Evolutionary conservation across 83 land plant species (phyloP).

Genomic region (Diphasiastrum complanatum): DNA sequence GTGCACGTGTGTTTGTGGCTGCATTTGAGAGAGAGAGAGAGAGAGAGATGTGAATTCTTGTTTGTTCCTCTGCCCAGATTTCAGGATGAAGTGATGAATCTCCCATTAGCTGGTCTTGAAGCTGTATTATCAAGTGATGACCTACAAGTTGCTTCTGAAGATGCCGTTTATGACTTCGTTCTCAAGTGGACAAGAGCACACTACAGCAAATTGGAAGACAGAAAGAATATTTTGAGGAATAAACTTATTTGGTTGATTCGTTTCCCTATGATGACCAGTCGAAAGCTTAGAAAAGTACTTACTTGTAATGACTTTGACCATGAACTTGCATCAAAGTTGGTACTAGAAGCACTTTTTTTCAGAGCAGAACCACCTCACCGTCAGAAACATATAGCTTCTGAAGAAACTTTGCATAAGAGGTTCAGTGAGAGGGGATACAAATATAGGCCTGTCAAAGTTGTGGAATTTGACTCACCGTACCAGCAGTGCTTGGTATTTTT

Average conservation of each 20-base stretch:
- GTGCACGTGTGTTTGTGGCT: no score
- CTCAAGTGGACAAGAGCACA: conserved; percentile 88
- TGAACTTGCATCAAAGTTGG: conserved; percentile 70
- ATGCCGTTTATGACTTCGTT: conserved; percentile 91
- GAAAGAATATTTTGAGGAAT: conserved; percentile 64
- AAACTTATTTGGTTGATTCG: conserved; percentile 65
- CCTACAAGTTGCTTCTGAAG: conserved; percentile 91
- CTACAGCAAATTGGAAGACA: conserved; percentile 70
- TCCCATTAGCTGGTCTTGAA: conserved; percentile 85
- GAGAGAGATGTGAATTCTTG: background rate
- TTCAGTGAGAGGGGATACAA: conserved; percentile 81
- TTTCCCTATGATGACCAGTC: conserved; percentile 83
- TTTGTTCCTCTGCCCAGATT: conserved; percentile 36
- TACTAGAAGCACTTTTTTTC: conserved; percentile 87
- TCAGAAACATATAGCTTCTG: conserved; percentile 56
- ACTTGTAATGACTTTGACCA: conserved; percentile 74
- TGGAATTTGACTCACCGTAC: conserved; percentile 69
- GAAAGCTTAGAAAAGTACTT: conserved; percentile 81
- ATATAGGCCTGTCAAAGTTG: conserved; percentile 84
- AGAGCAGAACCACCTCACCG: conserved; percentile 83
- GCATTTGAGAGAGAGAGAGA: no score
- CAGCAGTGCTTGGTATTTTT: conserved; percentile 84
- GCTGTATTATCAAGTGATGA: conserved; percentile 85
- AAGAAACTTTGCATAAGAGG: conserved; percentile 49
- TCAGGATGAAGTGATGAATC: conserved; percentile 74